Evolutionary conservation across 805 yeast species (phyloP), one percentile per base, ranked within the genome.

Genomic region (Zygotorulaspora danielsina): DNA sequence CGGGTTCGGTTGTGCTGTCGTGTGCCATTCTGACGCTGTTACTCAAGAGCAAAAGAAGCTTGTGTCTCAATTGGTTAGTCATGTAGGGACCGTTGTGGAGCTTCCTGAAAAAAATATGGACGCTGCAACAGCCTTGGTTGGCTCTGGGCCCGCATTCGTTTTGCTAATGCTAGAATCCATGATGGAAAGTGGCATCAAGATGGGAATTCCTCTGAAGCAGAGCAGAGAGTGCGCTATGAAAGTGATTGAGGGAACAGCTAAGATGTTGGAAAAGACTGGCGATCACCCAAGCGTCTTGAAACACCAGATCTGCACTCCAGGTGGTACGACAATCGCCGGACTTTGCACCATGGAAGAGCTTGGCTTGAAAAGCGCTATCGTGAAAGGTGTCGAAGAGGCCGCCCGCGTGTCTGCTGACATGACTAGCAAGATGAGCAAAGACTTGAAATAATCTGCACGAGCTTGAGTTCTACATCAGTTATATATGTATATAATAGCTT

Each of bases 241-340:
- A 65, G 96, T 90, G 13, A 72, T 88, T 78, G 89, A 83, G 61
- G 98, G 98, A 17, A 84, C 97, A 10, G 90, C 93, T 11, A 80
- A 79, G 64, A 84, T 93, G 96, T 89, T 82, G 1, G 75, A 81
- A 47, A 76, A 78, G 49, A 80, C 88, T 8, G 88, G 86, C 3
- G 77, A 72, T 31, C 96, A 90, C 57, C 98, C 98, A 8, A 90
- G 93, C 13, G 86, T 76, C 9, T 73, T 93, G 60, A 85, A 85
- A 59, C 79, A 84, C 59, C 81, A 80, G 53, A 93, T 93, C 6
- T 88, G 96, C 59, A 93, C 98, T 0, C 98, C 98, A 17, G 98
- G 93, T 20, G 98, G 98, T 22, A 89, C 97, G 36, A 93, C 98
- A 3, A 93, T 93, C 60, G 95, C 95, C 7, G 98, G 98, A 0